A percentile compares a stretch with the other conserved stretches of the same genome.
phyloP scores from a whole-genome alignment of 2,329 filamentous ascomycete species.

The Cytospora leucostoma region DNA sequence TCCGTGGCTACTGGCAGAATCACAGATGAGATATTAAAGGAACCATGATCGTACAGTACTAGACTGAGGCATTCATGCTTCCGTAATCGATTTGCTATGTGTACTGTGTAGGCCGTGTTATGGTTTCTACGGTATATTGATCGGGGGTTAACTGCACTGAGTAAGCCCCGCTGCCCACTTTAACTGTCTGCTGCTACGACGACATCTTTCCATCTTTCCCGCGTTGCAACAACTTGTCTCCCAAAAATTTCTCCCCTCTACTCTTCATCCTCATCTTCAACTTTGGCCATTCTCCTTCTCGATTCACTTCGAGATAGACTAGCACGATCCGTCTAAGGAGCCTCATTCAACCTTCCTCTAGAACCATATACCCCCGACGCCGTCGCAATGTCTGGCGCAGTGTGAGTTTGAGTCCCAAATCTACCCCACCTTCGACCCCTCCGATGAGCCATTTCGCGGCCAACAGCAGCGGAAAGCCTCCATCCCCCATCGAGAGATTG shows the following conservation, averaged over 20 bases:
- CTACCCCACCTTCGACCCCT: slow-evolving; percentile 37
- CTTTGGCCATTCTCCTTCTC: slow-evolving; percentile 15
- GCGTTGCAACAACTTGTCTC: slow-evolving; percentile 19
- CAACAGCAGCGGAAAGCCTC: slow-evolving; percentile 22
- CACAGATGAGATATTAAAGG: not conserved
- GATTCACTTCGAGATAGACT: slow-evolving; percentile 21
- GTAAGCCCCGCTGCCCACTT: slow-evolving; percentile 25
- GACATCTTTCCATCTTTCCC: slow-evolving; percentile 23
- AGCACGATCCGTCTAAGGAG: slow-evolving; percentile 14
- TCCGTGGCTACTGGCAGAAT: not conserved
- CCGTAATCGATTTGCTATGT: not conserved
- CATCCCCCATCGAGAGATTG: slow-evolving; percentile 15
- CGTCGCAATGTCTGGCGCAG: slow-evolving; percentile 59
- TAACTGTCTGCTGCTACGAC: slow-evolving; percentile 22
- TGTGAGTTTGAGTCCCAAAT: slow-evolving; percentile 55
- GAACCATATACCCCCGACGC: slow-evolving; percentile 13
- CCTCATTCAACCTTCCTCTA: slow-evolving; percentile 31
- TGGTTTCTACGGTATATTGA: not conserved
- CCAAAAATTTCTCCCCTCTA: slow-evolving; percentile 26
- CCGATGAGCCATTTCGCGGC: slow-evolving; percentile 33
- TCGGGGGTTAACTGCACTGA: slow-evolving; percentile 19
- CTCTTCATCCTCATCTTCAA: slow-evolving; percentile 20
- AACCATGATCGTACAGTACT: not conserved
- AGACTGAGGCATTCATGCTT: not conserved
- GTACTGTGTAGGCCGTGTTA: not conserved